Base-by-base conservation (phyloP, 2,329 filamentous ascomycete genomes). In the Pseudopyricularia cyperi region DNA sequence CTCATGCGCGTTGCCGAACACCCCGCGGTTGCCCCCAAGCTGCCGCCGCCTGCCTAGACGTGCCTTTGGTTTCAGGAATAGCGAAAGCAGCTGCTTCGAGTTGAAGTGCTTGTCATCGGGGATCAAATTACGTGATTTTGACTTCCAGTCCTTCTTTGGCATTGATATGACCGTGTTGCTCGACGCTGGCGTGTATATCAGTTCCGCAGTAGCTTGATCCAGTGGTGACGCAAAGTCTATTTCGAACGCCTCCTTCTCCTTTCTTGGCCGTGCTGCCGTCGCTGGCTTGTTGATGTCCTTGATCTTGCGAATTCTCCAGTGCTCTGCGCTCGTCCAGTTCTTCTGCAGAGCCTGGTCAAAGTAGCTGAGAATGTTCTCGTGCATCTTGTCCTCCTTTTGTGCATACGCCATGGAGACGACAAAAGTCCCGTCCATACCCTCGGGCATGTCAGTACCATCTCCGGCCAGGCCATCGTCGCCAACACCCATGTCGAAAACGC, bases 101-200 rank as follows among this genome's bases (percentile, higher is more conserved):
- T 90, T 95, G 72, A 98, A 97, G 65, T 97, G 90, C 68, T 96
- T 96, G 69, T 98, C 93, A 62, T 98, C 93, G 2, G 94, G 91
- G 4, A 98, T 80, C 3, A 98, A 76, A 63, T 98, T 95, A 48
- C 89, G 80, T 1, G 86, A 89, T 67, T 95, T 95, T 37, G 88
- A 93, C 66, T 88, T 93, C 89, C 91, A 94, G 66, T 97, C 89
- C 58, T 90, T 88, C 71, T 95, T 96, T 17, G 91, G 86, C 58
- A 98, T 66, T 47, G 82, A 88, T 58, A 97, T 95, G 37, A 82
- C 77, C 4, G 86, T 79, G 63, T 89, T 94, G 51, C 83, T 88
- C 17, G 83, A 76, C 7, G 91, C 89, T 54, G 84, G 82, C 0
- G 85, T 93, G 66, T 91, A 90, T 33, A 97, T 80, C 17, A 82